Conservation (phyloP, 257 asterid genomes). For the Petrea volubilis region DNA sequence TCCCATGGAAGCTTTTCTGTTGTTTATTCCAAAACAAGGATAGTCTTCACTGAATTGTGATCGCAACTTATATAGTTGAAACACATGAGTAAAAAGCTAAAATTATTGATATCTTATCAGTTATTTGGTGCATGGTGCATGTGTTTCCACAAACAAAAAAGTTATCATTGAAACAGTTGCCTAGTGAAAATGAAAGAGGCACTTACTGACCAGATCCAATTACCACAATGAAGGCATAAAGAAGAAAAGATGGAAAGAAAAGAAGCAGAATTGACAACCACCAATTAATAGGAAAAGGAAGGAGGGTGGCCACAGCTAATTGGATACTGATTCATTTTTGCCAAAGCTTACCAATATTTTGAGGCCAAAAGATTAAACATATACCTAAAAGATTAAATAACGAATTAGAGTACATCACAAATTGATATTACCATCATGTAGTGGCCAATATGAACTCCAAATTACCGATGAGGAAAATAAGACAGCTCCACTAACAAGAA, state of each 20-base stretch:
- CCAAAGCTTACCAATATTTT: neutral
- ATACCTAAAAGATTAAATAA: constrained; percentile 12
- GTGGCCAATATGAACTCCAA: constrained; percentile 29
- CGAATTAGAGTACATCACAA: constrained; percentile 1
- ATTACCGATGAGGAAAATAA: constrained; percentile 16
- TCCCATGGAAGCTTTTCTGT: constrained; percentile 45
- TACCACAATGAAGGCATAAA: neutral
- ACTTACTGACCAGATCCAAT: constrained; percentile 5
- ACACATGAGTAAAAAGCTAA: constrained; percentile 13
- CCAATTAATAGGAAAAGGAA: constrained; percentile 21
- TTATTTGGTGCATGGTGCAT: constrained; percentile 69
- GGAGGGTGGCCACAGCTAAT: constrained; percentile 19
- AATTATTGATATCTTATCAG: constrained; percentile 38
- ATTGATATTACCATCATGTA: constrained; percentile 16
- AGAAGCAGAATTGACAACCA: constrained; percentile 12
- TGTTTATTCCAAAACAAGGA: neutral
- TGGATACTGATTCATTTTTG: constrained; percentile 19
- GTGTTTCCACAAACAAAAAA: constrained; percentile 61
- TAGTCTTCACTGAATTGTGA: constrained; percentile 13
- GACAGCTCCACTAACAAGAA: constrained; percentile 26
- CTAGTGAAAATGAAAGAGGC: constrained; percentile 25
- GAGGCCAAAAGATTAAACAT: constrained; percentile 30
- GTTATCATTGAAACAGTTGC: constrained; percentile 17
- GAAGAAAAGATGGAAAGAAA: constrained; percentile 18
- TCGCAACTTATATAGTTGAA: constrained; percentile 42